These are phyloP conservation scores for Clavispora phyllophila DNA, from an alignment of 805 yeast species.

Conservation along the genomic window DNA sequence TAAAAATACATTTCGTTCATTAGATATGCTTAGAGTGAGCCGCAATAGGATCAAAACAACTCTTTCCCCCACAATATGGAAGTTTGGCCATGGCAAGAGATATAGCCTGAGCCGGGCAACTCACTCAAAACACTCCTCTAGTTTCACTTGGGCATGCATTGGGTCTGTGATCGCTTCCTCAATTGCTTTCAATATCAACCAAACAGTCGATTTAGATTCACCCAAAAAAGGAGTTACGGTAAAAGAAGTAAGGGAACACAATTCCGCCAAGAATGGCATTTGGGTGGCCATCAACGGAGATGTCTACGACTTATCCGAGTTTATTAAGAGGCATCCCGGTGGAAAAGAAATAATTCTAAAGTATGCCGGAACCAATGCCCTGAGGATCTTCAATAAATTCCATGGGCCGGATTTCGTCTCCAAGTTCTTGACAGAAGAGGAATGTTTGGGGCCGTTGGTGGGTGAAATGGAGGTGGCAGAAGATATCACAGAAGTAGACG, in stretches of 20 bases:
- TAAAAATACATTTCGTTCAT: too few relatives aligned
- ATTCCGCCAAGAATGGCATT: slow-evolving; percentile 6
- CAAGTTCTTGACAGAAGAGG: slow-evolving; percentile 15
- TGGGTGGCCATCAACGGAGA: slow-evolving; percentile 33
- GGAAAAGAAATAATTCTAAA: slow-evolving; percentile 25
- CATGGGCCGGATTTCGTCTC: slow-evolving; percentile 26
- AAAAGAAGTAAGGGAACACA: slow-evolving; percentile 11
- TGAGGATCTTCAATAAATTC: slow-evolving; percentile 33
- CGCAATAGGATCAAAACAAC: too few relatives aligned
- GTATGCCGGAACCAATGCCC: slow-evolving; percentile 54
- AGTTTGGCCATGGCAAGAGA: too few relatives aligned
- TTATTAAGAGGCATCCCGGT: slow-evolving; percentile 46
- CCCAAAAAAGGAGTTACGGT: slow-evolving; percentile 10
- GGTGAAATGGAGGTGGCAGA: slow-evolving; percentile 16
- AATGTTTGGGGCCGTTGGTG: slow-evolving; percentile 18
- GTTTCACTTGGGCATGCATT: too few relatives aligned
- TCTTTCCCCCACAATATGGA: too few relatives aligned
- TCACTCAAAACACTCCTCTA: too few relatives aligned
- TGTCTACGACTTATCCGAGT: slow-evolving; percentile 34
- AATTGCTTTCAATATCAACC: neutral
- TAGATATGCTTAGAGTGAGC: too few relatives aligned
- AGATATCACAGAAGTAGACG: slow-evolving; percentile 14
- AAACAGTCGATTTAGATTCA: slow-evolving; percentile 3
- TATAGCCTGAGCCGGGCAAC: too few relatives aligned
- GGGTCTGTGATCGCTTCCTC: too few relatives aligned